Base-by-base conservation (phyloP, 2,329 filamentous ascomycete genomes). In the Neophaeococcomyces aloes region DNA sequence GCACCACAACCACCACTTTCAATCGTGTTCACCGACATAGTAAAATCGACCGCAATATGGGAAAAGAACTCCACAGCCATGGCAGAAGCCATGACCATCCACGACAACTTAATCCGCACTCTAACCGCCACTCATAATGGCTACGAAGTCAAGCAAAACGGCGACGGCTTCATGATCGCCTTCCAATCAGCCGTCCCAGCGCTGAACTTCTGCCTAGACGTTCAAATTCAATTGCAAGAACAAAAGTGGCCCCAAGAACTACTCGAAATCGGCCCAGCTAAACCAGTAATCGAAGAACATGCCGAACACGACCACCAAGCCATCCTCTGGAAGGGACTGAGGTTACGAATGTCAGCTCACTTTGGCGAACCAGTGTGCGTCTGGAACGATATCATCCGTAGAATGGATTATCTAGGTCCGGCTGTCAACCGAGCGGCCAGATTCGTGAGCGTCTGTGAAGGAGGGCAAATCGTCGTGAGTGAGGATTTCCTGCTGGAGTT, bases 131-230 rank as follows among this genome's bases (percentile, higher is more conserved):
- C 18, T n/a, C 48, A 54, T 38, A 17, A 33, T 3, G 50, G 52
- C 21, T 54, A 52, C 45, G 52, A 54, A 33, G 50, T 54, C 34
- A 54, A 54, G 39, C 52, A 54, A 39, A 54, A 54, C 27, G 52
- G 50, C 13, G 52, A 54, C n/a, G 52, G 52, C 19, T 54, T 54
- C 45, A 52, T 54, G 52, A 51, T 54, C 23, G 48, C 48, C 14
- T 54, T 54, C 23, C 34, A 47, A 8, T 45, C 46, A 7, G 50
- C 52, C 4, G 44, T 44, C 3, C 37, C 46, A 2, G 52, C 52
- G 11, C 43, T 54, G 34, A 46, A 49, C 14, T 54, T 52, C 43
- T 54, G 51, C 44, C 45, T 54, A 2, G 49, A 52, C 36, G 49
- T 49, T 2, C 51, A 54, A 19, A 43, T 49, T 30, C 42, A 48